phyloP scores from a whole-genome alignment of 73 alveolate genomes.

The Effrenium voratum region DNA sequence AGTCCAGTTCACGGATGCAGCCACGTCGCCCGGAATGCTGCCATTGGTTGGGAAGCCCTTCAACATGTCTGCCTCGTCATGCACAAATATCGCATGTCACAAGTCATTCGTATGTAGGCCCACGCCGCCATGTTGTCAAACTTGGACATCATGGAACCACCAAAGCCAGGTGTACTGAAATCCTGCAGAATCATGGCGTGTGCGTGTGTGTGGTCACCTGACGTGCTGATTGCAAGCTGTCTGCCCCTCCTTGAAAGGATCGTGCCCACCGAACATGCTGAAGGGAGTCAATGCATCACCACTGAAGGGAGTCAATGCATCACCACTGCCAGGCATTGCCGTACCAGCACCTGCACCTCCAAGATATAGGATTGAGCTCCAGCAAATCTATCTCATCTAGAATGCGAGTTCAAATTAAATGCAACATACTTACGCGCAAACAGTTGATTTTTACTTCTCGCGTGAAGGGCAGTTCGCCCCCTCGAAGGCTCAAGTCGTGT shows the following conservation, averaged over 20 bases:
- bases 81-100: not conserved
- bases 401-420: no score
- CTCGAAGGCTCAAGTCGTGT: no score
- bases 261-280: constrained; percentile 32
- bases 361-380: no score
- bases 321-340: no score
- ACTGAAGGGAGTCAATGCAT: constrained; percentile 54
- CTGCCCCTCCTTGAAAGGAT: constrained; percentile 56
- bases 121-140: constrained; percentile 68
- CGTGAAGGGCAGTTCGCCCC: no score
- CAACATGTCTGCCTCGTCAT: constrained; percentile 1
- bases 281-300: constrained; percentile 60
- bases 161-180: constrained; percentile 1
- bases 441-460: no score
- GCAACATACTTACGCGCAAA: no score
- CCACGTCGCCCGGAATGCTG: not conserved
- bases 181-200: constrained; percentile 18
- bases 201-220: not conserved
- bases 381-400: no score
- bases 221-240: not conserved
- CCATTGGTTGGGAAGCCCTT: constrained; percentile 46
- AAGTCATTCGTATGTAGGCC: not conserved
- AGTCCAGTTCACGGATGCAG: not conserved
- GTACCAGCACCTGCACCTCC: no score
- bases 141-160: constrained; percentile 73